Evolutionary conservation across 208 protist species (phyloP).

Genomic region (Leishmania major): DNA sequence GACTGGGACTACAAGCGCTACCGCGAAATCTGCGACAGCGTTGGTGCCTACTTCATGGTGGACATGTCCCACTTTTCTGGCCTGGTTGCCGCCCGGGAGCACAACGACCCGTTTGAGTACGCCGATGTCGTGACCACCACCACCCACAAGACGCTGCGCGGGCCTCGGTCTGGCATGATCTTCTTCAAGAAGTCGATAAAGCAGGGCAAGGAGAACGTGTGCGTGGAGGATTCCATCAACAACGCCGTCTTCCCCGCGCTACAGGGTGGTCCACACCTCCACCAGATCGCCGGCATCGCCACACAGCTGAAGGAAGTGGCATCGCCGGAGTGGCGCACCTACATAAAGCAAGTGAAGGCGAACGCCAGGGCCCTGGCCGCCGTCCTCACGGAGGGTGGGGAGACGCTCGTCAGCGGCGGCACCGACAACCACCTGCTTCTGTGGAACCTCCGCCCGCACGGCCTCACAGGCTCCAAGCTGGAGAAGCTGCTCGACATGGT

Average conservation of each 20-base stretch:
- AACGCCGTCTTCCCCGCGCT: constrained; percentile 97
- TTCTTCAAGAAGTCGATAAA: constrained; percentile 95
- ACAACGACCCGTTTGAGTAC: constrained; percentile 94
- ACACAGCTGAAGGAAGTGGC: constrained; percentile 95
- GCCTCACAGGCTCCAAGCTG: constrained; percentile 95
- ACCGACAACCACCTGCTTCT: constrained; percentile 99
- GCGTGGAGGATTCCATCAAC: constrained; percentile 96
- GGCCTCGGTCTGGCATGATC: constrained; percentile 98
- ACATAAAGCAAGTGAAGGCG: constrained; percentile 90
- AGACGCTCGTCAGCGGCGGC: constrained; percentile 95
- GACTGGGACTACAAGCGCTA: constrained; percentile 97
- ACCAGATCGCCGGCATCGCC: constrained; percentile 97
- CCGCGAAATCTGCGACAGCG: constrained; percentile 85
- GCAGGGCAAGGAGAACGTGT: constrained; percentile 61
- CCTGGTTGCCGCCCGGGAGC: constrained; percentile 90
- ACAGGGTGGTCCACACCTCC: constrained; percentile 99
- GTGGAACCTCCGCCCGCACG: constrained; percentile 96
- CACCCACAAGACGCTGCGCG: constrained; percentile 99
- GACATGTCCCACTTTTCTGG: constrained; percentile 99
- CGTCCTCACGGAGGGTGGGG: constrained; percentile 81
- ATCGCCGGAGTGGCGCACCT: constrained; percentile 95
- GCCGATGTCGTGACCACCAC: constrained; percentile 99
- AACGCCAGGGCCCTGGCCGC: constrained; percentile 92
- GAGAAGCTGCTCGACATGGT: constrained; percentile 94
- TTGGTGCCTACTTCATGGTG: constrained; percentile 95